A percentile compares a stretch with the other conserved stretches of the same genome.
Conservation (phyloP, 768 basidiomycete species). For the Leccinum ochraceum region DNA sequence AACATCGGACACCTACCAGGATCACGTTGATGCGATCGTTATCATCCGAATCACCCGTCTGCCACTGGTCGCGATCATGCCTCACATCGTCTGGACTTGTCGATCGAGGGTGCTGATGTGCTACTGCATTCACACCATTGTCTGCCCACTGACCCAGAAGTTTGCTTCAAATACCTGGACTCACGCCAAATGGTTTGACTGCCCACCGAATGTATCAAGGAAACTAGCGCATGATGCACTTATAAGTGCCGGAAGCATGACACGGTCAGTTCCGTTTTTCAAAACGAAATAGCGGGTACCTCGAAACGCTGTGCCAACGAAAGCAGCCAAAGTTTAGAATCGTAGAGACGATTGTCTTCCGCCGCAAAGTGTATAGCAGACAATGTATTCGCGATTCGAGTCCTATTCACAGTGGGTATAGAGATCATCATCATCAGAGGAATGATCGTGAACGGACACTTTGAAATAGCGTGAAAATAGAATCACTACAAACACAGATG, state of each 20-base stretch:
- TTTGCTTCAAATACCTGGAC: neutral
- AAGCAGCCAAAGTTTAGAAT: no score
- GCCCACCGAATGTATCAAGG: neutral
- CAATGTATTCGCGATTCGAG: neutral
- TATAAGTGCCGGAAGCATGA: no score
- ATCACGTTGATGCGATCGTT: neutral
- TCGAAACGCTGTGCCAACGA: no score
- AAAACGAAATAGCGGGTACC: no score
- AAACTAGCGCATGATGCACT: neutral
- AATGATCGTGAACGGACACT: neutral
- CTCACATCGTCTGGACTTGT: neutral
- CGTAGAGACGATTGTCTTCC: no score
- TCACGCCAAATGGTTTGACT: neutral
- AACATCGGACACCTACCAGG: no score
- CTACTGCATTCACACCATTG: neutral
- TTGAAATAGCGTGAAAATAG: neutral
- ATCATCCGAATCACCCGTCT: neutral
- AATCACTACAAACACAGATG: slow-evolving; percentile 5
- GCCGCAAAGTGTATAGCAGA: neutral
- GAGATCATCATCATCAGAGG: neutral
- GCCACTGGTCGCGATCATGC: neutral
- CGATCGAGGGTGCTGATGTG: neutral
- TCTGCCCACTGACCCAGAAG: no score
- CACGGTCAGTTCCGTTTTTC: no score
- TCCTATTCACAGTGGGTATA: neutral